A percentile compares a stretch with the other conserved stretches of the same genome.
phyloP scores from a whole-genome alignment of 163 green algal species.

The Chloromonas sp. region DNA sequence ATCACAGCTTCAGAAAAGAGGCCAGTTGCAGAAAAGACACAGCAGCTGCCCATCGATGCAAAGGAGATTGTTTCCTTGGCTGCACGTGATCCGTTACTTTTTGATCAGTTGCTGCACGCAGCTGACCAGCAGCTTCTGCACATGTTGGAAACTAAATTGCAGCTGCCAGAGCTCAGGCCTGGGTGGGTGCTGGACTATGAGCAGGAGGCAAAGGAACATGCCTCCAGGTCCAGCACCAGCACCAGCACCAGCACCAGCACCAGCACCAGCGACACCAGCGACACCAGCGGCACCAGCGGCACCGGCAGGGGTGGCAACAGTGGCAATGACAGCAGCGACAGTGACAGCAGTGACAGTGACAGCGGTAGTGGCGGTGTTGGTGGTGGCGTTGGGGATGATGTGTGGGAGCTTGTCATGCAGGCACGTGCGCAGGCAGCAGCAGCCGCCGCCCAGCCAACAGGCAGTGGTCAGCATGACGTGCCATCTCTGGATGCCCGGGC shows the following conservation, averaged over 20 bases:
- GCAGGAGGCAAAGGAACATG: too few relatives aligned
- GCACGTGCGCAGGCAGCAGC: background rate
- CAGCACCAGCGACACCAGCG: background rate
- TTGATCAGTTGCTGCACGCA: background rate
- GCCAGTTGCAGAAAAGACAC: too few relatives aligned
- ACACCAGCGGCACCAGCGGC: background rate
- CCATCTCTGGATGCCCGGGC: too few relatives aligned
- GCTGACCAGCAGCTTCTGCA: background rate
- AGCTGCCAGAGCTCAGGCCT: constrained; percentile 34
- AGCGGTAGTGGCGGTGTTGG: too few relatives aligned
- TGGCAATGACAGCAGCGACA: background rate
- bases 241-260: too few relatives aligned
- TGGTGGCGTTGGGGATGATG: background rate
- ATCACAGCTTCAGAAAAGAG: too few relatives aligned
- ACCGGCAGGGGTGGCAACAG: background rate
- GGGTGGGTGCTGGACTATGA: constrained; percentile 15
- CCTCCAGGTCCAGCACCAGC: too few relatives aligned
- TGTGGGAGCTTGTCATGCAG: background rate
- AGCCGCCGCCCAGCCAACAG: background rate
- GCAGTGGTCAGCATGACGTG: too few relatives aligned
- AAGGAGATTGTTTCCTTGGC: too few relatives aligned
- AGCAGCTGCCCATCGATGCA: too few relatives aligned
- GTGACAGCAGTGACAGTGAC: background rate
- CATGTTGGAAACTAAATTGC: background rate
- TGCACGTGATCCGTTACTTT: background rate